phyloP scores from a whole-genome alignment of 2,329 filamentous ascomycete genomes.

The Rutstroemia sydowiana region DNA sequence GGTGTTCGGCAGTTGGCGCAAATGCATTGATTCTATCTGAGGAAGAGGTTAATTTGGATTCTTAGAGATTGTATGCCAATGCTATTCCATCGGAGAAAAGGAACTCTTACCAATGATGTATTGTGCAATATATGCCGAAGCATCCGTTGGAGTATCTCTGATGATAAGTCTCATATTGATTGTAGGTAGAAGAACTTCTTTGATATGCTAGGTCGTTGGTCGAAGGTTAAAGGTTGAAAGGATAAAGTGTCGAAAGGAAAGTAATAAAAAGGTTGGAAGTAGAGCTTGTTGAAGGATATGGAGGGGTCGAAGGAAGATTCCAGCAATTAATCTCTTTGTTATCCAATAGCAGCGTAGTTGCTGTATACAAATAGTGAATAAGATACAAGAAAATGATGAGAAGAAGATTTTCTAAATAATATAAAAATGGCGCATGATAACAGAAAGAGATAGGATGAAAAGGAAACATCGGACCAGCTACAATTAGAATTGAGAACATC shows the following conservation, averaged over 20 bases:
- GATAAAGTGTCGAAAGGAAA: not conserved
- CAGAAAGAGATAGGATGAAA: not conserved
- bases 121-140: constrained; percentile 70
- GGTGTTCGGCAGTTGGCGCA: constrained; percentile 61
- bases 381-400: not conserved
- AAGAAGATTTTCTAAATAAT: not conserved
- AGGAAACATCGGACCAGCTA: not conserved
- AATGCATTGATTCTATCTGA: constrained; percentile 71
- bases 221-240: not conserved
- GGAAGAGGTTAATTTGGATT: not conserved
- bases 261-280: not conserved
- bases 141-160: constrained; percentile 60
- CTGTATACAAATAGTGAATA: not conserved
- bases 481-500: not conserved
- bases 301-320: too few relatives aligned
- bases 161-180: constrained; percentile 71
- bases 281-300: too few relatives aligned
- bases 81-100: not conserved
- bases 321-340: too few relatives aligned
- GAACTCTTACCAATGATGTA: constrained; percentile 61
- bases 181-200: not conserved
- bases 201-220: not conserved
- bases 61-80: too few relatives aligned
- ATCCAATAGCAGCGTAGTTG: not conserved
- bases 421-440: not conserved